Percentiles rank a stretch among this genome's conserved stretches.
These are phyloP conservation scores for Leptosphaerulina australis DNA, from an alignment of 2,329 filamentous ascomycete genomes.

Conservation along the genomic window DNA sequence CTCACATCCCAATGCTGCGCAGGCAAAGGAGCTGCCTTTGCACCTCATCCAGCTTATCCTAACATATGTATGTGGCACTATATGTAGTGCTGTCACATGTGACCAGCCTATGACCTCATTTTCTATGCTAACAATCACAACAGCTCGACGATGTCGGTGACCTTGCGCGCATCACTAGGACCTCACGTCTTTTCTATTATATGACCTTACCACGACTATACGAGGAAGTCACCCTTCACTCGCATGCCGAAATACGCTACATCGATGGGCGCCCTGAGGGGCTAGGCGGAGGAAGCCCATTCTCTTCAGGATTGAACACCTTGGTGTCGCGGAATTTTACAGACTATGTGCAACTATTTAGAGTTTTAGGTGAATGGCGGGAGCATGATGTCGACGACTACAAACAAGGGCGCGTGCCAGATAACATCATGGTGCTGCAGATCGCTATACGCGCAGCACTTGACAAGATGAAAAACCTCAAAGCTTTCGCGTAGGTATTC, in stretches of 20 bases:
- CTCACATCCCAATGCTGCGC: conserved; percentile 34
- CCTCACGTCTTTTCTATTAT: conserved; percentile 67
- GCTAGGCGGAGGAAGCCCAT: conserved; percentile 66
- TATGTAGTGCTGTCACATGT: background rate
- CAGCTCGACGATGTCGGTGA: conserved; percentile 65
- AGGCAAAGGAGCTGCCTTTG: conserved; percentile 57
- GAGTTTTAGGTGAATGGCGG: conserved; percentile 62
- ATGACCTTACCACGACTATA: conserved; percentile 69
- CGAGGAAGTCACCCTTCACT: conserved; percentile 60
- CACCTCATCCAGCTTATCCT: conserved; percentile 65
- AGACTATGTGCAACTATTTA: conserved; percentile 59
- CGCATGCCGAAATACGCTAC: conserved; percentile 65
- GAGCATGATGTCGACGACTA: conserved; percentile 64
- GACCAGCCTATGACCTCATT: conserved; percentile 20
- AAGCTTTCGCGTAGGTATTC: conserved; percentile 56
- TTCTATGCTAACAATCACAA: conserved; percentile 16
- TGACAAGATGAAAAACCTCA: conserved; percentile 63
- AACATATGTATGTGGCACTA: conserved; percentile 54
- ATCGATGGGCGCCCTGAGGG: conserved; percentile 63
- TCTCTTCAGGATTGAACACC: conserved; percentile 67
- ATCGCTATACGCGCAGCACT: conserved; percentile 64
- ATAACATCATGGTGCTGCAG: conserved; percentile 68
- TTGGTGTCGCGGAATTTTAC: conserved; percentile 63
- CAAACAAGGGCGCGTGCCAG: conserved; percentile 64
- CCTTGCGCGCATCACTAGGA: conserved; percentile 64